Base-by-base conservation (phyloP, 139 green algal species). In the Closterium sp. region DNA sequence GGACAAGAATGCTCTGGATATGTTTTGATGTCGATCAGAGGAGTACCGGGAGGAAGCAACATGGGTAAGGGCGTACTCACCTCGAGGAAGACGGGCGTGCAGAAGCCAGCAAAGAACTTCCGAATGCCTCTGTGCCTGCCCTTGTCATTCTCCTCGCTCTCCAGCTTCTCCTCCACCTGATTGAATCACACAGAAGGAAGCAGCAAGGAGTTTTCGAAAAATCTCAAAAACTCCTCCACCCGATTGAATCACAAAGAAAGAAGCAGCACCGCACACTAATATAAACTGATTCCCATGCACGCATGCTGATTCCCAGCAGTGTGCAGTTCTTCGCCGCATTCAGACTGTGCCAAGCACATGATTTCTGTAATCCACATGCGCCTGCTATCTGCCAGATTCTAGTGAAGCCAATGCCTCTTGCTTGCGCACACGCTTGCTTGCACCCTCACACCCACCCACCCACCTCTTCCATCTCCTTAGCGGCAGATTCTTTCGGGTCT, bases 51-150 rank as follows among this genome's bases (percentile, higher is more conserved):
- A 1, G 5, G 9, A 70, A 31, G 7, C 29, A 91, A 31, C 29
- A 86, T 17, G 9, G 32, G 4, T 32, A 31, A 32, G 10, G 79
- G 7, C 27, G 2, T 21, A 31, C 79, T 28, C 4, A 89, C 73
- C 93, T 99, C 98, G 2, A 99, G 42, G 86, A 99, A 98, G 30
- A 99, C 97, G 31, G 97, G 97, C 4, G 96, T 97, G 24, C 97
- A 96, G 24, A 98, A 70, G 87, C 95, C 96, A 1, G 92, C 50
- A 85, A 97, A 92, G 11, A 96, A 73, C n/a, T 87, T 87, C 1
- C 90, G 86, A 10, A 31, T 30, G 34, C 24, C 27, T 29, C 34
- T 93, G 70, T 22, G 19, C 19, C 70, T 31, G 28, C 29, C 91
- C 45, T 38, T 73, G n/a, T 29, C 32, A 17, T 29, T 50, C 24